Evolutionary conservation across 23 red algal genomes (phyloP).

Genomic region (Rhodosorus marinus): DNA sequence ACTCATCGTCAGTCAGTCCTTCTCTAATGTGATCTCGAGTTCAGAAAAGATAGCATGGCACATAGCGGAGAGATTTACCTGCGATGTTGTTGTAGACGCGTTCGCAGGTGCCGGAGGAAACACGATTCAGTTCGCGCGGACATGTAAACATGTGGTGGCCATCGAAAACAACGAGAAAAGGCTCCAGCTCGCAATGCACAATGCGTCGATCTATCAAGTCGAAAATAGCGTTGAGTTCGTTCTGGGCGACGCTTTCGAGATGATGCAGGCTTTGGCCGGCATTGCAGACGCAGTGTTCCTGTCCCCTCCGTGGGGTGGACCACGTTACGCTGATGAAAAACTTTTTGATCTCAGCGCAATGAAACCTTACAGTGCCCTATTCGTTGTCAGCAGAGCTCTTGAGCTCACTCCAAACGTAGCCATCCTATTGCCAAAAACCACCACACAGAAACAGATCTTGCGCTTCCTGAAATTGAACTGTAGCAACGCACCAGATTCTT

Average conservation of each 20-base stretch:
- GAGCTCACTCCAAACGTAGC: no score
- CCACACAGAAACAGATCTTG: no score
- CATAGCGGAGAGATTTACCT: slow-evolving; percentile 51
- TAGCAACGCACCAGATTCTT: no score
- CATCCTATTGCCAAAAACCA: no score
- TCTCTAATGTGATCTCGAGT: no score
- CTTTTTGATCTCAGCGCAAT: no score
- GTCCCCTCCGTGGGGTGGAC: slow-evolving; percentile 88
- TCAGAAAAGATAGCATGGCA: slow-evolving; percentile 86
- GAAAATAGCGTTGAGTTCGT: slow-evolving; percentile 49
- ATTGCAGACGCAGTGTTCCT: slow-evolving; percentile 55
- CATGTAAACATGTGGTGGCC: slow-evolving; percentile 24
- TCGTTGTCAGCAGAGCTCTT: no score
- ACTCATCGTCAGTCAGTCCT: no score
- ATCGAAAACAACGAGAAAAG: slow-evolving; percentile 18
- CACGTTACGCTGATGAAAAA: slow-evolving; percentile 57
- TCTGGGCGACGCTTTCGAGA: slow-evolving; percentile 37
- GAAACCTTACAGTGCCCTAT: no score
- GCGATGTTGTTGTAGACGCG: slow-evolving; percentile 16
- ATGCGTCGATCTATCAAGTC: slow-evolving; percentile 73
- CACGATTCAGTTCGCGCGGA: slow-evolving; percentile 64
- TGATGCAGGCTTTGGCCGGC: slow-evolving; percentile 17
- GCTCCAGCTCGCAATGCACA: slow-evolving; percentile 27
- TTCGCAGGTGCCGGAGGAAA: slow-evolving; percentile 78
- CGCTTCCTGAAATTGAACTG: no score